Evolutionary conservation across 176 grass and related monocot genomes (phyloP).

Genomic region (Cymbopogon citratus): DNA sequence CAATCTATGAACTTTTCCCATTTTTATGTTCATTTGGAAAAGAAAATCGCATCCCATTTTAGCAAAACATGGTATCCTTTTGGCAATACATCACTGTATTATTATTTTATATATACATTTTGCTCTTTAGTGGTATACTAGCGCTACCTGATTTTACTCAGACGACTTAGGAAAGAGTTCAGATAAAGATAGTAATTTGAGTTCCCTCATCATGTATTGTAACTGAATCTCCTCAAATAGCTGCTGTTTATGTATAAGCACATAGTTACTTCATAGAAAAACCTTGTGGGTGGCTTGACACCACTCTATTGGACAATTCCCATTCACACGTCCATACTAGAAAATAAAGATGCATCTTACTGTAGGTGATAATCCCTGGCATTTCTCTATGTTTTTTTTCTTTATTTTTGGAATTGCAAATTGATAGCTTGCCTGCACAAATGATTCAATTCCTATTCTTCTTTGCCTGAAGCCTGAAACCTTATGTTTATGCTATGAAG

Average conservation of each 20-base stretch:
- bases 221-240: neutral
- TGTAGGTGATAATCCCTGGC: neutral
- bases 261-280: neutral
- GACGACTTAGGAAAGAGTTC: neutral
- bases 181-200: neutral
- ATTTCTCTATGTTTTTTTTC: neutral
- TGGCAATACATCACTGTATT: neutral
- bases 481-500: conserved; percentile 2
- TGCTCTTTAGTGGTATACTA: neutral
- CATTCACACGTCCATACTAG: neutral
- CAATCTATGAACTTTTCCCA: neutral
- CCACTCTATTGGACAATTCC: neutral
- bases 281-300: neutral
- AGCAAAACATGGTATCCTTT: neutral
- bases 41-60: neutral
- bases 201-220: neutral
- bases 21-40: neutral
- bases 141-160: neutral
- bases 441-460: neutral
- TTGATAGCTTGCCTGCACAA: neutral
- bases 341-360: neutral
- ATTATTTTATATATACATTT: neutral
- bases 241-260: neutral
- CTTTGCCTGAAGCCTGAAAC: neutral
- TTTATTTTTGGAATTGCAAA: neutral